Percentiles rank a stretch among this genome's conserved stretches.
Conservation (phyloP, 2,329 filamentous ascomycete species). For the Pseudophaeomoniella oleicola region DNA sequence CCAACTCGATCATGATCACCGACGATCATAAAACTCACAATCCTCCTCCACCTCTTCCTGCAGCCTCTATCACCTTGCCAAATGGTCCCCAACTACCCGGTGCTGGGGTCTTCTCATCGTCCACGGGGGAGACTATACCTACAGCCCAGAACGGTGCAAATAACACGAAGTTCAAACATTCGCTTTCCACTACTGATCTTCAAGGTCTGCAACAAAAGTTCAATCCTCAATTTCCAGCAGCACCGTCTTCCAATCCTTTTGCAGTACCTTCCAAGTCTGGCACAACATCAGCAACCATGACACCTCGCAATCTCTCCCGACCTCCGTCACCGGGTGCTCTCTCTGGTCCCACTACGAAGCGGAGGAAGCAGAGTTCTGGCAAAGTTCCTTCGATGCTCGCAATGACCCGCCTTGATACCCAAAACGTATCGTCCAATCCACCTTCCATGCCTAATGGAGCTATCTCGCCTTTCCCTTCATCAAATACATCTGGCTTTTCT, state of each 20-base stretch:
- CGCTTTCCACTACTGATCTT: slow-evolving; percentile 50
- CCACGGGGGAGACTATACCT: slow-evolving; percentile 5
- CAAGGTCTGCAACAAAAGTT: slow-evolving; percentile 42
- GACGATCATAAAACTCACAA: slow-evolving; percentile 88
- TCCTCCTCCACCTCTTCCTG: slow-evolving; percentile 22
- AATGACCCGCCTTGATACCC: slow-evolving; percentile 69
- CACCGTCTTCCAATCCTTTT: slow-evolving; percentile 20
- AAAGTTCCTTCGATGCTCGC: slow-evolving; percentile 60
- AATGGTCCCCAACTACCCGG: slow-evolving; percentile 26
- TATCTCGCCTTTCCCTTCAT: slow-evolving; percentile 26
- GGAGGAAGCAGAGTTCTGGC: slow-evolving; percentile 56
- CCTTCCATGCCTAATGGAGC: slow-evolving; percentile 21
- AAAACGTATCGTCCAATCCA: slow-evolving; percentile 17
- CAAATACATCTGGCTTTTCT: slow-evolving; percentile 19
- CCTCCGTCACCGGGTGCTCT: slow-evolving; percentile 56
- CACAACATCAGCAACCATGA: slow-evolving; percentile 31
- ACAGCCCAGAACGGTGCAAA: slow-evolving; percentile 3
- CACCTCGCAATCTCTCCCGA: slow-evolving; percentile 52
- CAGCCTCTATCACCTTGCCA: slow-evolving; percentile 18
- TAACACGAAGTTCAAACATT: slow-evolving; percentile 23
- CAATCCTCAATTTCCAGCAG: slow-evolving; percentile 25
- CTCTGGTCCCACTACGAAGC: slow-evolving; percentile 56
- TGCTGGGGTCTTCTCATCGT: slow-evolving; percentile 24
- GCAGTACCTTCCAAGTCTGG: slow-evolving; percentile 22
- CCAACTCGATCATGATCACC: slow-evolving; percentile 86